A percentile compares a stretch with the other conserved stretches of the same genome.
Conservation (phyloP, 768 basidiomycete species). For the Auriscalpium orientale region DNA sequence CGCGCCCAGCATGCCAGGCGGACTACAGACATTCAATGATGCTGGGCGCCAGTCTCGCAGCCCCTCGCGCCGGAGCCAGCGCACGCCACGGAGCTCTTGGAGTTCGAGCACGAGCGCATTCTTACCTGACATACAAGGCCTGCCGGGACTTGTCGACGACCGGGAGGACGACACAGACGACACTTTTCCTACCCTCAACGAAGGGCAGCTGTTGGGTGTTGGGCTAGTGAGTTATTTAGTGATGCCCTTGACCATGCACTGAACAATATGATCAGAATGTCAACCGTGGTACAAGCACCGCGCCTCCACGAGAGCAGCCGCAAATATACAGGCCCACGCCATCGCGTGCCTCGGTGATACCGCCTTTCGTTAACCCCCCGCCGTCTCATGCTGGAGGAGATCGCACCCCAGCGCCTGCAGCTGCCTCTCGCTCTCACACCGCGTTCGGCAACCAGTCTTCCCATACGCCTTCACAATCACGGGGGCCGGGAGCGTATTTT, state of each 20-base stretch:
- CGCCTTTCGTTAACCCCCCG: too few species aligned
- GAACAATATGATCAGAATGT: background rate
- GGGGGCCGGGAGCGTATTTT: too few species aligned
- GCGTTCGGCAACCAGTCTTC: too few species aligned
- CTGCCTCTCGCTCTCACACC: too few species aligned
- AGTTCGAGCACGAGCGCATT: background rate
- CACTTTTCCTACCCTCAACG: constrained; percentile 1
- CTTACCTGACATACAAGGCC: constrained; percentile 2
- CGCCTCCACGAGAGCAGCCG: background rate
- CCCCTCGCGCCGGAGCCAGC: too few species aligned
- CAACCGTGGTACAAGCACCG: background rate
- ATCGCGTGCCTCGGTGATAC: background rate
- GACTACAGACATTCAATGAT: background rate
- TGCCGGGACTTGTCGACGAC: constrained; percentile 2
- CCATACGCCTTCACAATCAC: too few species aligned
- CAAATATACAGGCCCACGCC: background rate
- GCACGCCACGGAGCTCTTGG: too few species aligned
- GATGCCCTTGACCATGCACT: background rate
- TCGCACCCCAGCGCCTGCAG: too few species aligned
- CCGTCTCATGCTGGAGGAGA: too few species aligned
- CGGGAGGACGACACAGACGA: background rate
- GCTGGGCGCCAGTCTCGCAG: too few species aligned
- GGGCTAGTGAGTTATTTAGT: background rate
- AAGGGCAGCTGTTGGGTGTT: constrained; percentile 12
- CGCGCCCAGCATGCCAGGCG: constrained; percentile 9